These are phyloP conservation scores for Schizophyllum amplum DNA, from an alignment of 1,284 basidiomycete species.

Conservation along the genomic window DNA sequence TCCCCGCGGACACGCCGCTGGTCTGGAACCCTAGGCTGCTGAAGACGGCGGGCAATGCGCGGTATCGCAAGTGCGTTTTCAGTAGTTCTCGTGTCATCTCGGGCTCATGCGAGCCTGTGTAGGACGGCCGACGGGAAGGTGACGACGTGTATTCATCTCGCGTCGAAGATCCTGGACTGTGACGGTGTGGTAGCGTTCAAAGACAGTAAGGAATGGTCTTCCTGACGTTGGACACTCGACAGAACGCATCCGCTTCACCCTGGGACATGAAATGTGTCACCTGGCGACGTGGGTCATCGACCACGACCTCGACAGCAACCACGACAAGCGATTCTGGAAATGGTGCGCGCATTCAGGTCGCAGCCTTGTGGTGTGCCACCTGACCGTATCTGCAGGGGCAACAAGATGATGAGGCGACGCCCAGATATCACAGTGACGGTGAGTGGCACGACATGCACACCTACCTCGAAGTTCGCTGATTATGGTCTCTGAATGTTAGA, in stretches of 20 bases:
- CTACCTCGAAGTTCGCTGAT: too few relatives aligned
- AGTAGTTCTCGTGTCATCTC: too few relatives aligned
- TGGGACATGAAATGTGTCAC: conserved; percentile 87
- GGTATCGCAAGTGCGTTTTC: conserved; percentile 50
- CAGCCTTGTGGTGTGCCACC: too few relatives aligned
- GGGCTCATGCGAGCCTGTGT: neutral
- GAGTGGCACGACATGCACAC: too few relatives aligned
- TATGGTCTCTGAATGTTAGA: conserved; percentile 48
- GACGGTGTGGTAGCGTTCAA: conserved; percentile 41
- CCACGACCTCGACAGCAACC: conserved; percentile 53
- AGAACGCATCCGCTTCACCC: conserved; percentile 73
- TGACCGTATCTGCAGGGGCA: conserved; percentile 50
- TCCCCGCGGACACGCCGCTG: conserved; percentile 59
- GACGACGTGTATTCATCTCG: conserved; percentile 61
- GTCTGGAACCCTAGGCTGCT: conserved; percentile 68
- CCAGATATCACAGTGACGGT: too few relatives aligned
- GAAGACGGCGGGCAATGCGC: conserved; percentile 74
- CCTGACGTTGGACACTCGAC: too few relatives aligned
- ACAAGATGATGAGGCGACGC: conserved; percentile 49
- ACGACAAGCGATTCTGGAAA: conserved; percentile 59
- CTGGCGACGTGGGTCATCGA: conserved; percentile 77
- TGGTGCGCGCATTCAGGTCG: too few relatives aligned
- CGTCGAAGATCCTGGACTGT: conserved; percentile 69
- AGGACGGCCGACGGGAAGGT: conserved; percentile 45
- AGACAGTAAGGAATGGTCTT: neutral